phyloP scores from a whole-genome alignment of 192 early-diverging fungal genomes.

The Backusella liffmaniae region DNA sequence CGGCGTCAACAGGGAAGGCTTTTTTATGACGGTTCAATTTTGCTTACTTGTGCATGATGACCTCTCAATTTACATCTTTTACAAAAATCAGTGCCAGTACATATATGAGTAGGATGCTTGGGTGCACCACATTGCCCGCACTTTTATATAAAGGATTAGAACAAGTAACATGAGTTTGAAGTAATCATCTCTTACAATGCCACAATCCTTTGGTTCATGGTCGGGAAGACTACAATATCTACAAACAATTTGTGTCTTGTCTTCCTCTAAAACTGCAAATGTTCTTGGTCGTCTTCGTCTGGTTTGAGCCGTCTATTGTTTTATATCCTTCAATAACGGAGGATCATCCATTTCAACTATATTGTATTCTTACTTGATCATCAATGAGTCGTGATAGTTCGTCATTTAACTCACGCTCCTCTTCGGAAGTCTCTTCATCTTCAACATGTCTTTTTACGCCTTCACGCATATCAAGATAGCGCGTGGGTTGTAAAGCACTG shows the following conservation, averaged over 20 bases:
- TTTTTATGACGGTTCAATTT: background rate
- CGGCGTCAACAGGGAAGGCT: background rate
- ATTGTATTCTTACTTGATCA: constrained; percentile 1
- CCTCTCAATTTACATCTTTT: background rate
- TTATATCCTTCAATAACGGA: no score
- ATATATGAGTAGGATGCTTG: background rate
- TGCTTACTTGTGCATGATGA: background rate
- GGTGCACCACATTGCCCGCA: background rate
- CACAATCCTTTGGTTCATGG: background rate
- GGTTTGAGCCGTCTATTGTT: background rate
- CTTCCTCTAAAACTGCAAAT: background rate
- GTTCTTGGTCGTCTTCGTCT: background rate
- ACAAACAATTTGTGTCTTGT: background rate
- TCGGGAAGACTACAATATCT: background rate
- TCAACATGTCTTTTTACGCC: background rate
- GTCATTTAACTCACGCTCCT: constrained; percentile 11
- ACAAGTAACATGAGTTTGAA: background rate
- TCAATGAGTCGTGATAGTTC: background rate
- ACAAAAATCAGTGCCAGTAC: background rate
- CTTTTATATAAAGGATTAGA: background rate
- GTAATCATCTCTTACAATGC: background rate
- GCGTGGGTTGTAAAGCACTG: background rate
- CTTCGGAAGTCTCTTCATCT: constrained; percentile 3
- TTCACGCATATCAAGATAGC: background rate
- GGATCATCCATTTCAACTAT: background rate